Percentiles rank a stretch among this genome's conserved stretches.
These are phyloP conservation scores for Teratosphaeria destructans DNA, from an alignment of 2,329 filamentous ascomycete genomes.

Conservation along the genomic window DNA sequence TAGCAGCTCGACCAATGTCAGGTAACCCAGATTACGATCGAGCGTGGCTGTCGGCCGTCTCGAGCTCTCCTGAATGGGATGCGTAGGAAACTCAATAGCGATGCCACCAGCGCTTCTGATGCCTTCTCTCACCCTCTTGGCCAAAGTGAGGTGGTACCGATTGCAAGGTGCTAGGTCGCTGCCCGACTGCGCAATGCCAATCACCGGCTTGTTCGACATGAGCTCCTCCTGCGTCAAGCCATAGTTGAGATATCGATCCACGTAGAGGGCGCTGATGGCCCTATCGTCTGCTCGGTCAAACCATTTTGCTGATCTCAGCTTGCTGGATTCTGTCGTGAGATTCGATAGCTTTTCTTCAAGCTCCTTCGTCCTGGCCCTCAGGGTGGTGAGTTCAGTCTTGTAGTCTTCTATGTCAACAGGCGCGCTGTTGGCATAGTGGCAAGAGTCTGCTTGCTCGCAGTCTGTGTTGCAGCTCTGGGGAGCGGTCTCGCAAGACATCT, in stretches of 20 bases:
- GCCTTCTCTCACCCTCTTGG: conserved; percentile 21
- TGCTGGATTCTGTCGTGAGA: conserved; percentile 7
- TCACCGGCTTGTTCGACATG: conserved; percentile 19
- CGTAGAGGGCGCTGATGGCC: conserved; percentile 21
- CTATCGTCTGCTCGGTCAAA: conserved; percentile 19
- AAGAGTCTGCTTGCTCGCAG: background rate
- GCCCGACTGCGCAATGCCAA: conserved; percentile 22
- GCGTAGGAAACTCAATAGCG: conserved; percentile 23
- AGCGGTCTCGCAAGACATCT: background rate
- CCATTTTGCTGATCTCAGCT: conserved; percentile 21
- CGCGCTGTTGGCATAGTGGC: conserved; percentile 1
- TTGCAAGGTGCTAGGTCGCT: conserved; percentile 23
- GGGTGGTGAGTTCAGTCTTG: conserved; percentile 18
- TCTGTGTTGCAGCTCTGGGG: background rate
- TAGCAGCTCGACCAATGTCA: conserved; percentile 21
- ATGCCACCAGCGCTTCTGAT: conserved; percentile 20
- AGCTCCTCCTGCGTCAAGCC: conserved; percentile 21
- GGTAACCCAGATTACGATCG: conserved; percentile 20
- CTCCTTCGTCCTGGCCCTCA: conserved; percentile 19
- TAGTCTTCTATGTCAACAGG: conserved; percentile 22
- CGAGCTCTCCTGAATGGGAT: conserved; percentile 22
- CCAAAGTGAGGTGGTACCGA: conserved; percentile 18
- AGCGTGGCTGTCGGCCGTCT: conserved; percentile 21
- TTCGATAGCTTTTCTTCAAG: conserved; percentile 19
- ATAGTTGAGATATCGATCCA: conserved; percentile 23